Base-by-base conservation (phyloP, 495 filamentous ascomycete genomes). In the Letharia lupina region DNA sequence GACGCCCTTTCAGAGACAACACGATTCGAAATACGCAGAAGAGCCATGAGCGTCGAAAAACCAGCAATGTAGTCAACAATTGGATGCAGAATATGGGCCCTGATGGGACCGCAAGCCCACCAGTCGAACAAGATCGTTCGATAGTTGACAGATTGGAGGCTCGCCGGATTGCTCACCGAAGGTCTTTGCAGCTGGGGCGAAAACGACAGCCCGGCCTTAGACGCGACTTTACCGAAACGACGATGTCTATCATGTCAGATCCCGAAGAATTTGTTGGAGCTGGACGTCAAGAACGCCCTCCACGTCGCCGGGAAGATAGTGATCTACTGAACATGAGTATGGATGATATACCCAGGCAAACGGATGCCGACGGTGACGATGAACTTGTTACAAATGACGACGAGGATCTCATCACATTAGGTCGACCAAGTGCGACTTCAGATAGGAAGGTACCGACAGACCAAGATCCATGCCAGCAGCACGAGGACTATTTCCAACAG, bases 301-400 rank as follows among this genome's bases (percentile, higher is more conserved):
- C 8, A 37, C 33, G 39, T 23, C 37, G 18, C 40, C 57, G 61
- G 16, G 60, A 61, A 16, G 54, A 67, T 15, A 68, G 60, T 60
- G 69, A 61, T 59, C 40, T 71, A 15, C 64, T 44, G 15, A 68
- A 47, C n/a, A 47, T 61, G 3, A 67, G 61, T 61, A 70, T 70
- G 37, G 73, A 69, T 50, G 73, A 66, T 41, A 40, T 66, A n/a
- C 82, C 80, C 0, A 80, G 79, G 52, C 80, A 89, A 68, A 90
- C 87, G 4, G 91, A 91, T 69, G 91, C 83, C 44, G 91, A 96
- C 75, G 91, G 89, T 5, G 91, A 96, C 69, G 91, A 96, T 69
- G 91, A 96, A 74, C 80, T 91, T n/a, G 82, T 91, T n/a, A 92
- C 89, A 0, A 88, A 89, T 50, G 87, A 89, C 39, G 84, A 87